These are phyloP conservation scores for Aegilops speltoides DNA, from an alignment of 176 grass and related monocot genomes.

Conservation along the genomic window DNA sequence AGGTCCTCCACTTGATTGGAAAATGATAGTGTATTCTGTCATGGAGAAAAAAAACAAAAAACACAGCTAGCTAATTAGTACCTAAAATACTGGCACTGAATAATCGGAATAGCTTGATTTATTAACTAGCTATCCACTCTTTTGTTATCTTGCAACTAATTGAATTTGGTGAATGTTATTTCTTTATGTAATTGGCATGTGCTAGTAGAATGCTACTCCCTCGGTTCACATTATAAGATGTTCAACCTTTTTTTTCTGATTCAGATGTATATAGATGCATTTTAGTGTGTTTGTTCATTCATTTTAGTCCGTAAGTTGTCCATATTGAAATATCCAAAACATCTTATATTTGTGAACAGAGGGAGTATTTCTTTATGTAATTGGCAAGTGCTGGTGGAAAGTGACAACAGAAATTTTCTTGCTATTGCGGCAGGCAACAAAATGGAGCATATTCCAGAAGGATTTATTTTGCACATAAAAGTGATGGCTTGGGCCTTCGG, in stretches of 20 bases:
- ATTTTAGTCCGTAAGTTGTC: too few species aligned
- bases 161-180: too few species aligned
- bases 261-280: too few species aligned
- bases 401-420: background rate
- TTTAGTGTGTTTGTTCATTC: too few species aligned
- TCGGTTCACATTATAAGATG: too few species aligned
- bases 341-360: too few species aligned
- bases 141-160: too few species aligned
- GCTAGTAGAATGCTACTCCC: too few species aligned
- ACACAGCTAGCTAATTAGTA: background rate
- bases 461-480: slow-evolving; percentile 80
- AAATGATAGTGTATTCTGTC: slow-evolving; percentile 54
- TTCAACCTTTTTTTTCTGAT: too few species aligned
- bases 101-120: background rate
- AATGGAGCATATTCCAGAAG: slow-evolving; percentile 91
- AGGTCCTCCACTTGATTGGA: slow-evolving; percentile 55
- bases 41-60: background rate
- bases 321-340: too few species aligned
- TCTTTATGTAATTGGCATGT: too few species aligned
- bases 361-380: background rate
- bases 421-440: slow-evolving; percentile 44
- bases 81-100: background rate
- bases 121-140: background rate
- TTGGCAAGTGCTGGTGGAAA: background rate
- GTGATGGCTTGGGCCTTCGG: slow-evolving; percentile 79